Evolutionary conservation across 805 yeast species (phyloP), one percentile per base, ranked within the genome.

Genomic region (Suhomyces sp.): DNA sequence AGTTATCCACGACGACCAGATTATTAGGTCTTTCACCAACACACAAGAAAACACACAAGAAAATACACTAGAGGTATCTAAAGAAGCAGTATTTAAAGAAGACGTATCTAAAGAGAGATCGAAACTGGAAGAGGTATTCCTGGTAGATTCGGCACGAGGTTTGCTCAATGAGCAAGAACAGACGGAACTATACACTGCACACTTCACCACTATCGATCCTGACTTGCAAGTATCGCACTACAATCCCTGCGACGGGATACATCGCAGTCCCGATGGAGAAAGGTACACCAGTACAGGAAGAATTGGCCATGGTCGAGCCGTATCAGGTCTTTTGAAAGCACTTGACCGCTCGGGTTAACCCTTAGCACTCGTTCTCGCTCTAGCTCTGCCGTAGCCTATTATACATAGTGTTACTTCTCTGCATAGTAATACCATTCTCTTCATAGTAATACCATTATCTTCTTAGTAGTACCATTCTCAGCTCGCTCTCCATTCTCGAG

Each of bases 161-260:
- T 64, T 72, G n/a, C 67, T 80, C 47, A 64, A 67, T 2, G 62
- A 72, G 3, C 64, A 66, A 6, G 71, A 79, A 48, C 67, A 67
- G 49, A 57, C 64, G 44, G 78, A 76, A 29, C 70, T 80, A 22
- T 78, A 75, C 60, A 67, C 78, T 31, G 67, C 70, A 44, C 72
- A 76, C 50, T 74, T 63, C 51, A 59, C 65, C 2, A 61, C 70
- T 0, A 44, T 64, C 6, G 66, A 62, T 23, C 63, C 63, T 1
- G 48, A 53, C 6, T 61, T 62, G 3, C 31, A 7, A 13, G 19
- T 29, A 13, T 9, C 23, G 4, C 44, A 45, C 23, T 57, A 49
- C 29, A 54, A 57, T 44, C 60, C 60, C 2, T 13, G n/a, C 4
- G 22, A 41, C 6, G 55, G 56, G 5, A 35, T 55, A 6, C 54